Percentiles rank a stretch among this genome's conserved stretches.
phyloP scores from a whole-genome alignment of 495 filamentous ascomycete genomes.

The Staphylotrichum tortipilum region DNA sequence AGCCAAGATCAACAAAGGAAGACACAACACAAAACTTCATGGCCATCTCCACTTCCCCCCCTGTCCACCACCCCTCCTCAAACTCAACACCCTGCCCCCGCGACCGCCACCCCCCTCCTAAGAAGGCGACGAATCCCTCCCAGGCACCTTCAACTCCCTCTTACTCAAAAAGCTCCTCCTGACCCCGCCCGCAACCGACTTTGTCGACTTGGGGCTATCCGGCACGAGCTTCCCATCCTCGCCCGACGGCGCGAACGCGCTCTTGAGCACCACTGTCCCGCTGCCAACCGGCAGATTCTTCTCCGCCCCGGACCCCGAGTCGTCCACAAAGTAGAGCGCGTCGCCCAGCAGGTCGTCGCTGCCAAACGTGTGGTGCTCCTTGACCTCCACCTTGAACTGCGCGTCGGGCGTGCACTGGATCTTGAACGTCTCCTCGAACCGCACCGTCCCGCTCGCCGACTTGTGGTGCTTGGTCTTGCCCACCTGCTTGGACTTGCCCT shows the following conservation, averaged over 20 bases:
- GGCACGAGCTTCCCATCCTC: slow-evolving; percentile 19
- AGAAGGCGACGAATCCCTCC: slow-evolving; percentile 1
- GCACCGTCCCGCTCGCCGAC: slow-evolving; percentile 47
- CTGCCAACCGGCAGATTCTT: slow-evolving; percentile 63
- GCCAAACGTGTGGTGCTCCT: slow-evolving; percentile 73
- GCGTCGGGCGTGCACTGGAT: slow-evolving; percentile 71
- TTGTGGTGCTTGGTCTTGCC: slow-evolving; percentile 84
- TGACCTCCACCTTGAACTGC: slow-evolving; percentile 76
- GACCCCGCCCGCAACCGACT: slow-evolving; percentile 27
- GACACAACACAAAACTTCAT: not conserved
- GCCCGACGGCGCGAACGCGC: slow-evolving; percentile 42
- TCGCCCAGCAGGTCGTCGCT: slow-evolving; percentile 77
- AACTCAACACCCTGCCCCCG: not conserved
- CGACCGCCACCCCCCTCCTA: not conserved
- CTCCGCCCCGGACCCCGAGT: slow-evolving; percentile 63
- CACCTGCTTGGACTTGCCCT: slow-evolving; percentile 63
- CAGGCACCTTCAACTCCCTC: slow-evolving; percentile 26
- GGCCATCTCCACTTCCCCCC: not conserved
- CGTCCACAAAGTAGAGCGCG: slow-evolving; percentile 77
- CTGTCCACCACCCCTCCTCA: not conserved
- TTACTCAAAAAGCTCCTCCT: slow-evolving; percentile 46
- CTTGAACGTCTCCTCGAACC: slow-evolving; percentile 73
- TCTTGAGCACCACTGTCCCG: slow-evolving; percentile 60
- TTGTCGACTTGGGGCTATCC: slow-evolving; percentile 48
- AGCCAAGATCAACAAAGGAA: not conserved